Conservation (phyloP, 2,329 filamentous ascomycete species). For the Penicillium sclerotigenum region DNA sequence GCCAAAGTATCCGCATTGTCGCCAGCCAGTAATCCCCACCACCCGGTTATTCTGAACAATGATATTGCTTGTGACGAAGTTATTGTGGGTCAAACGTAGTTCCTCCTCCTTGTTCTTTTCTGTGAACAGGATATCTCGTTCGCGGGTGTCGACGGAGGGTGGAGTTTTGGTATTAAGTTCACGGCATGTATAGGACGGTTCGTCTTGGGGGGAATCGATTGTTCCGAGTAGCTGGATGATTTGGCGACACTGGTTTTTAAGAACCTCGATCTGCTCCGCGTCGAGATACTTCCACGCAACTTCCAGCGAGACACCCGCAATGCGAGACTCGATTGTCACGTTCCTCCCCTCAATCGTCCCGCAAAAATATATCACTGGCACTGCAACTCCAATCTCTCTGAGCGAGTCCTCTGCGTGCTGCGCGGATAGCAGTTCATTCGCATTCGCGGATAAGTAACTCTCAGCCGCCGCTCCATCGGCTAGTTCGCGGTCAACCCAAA, state of each 20-base stretch:
- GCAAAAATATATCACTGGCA: constrained; percentile 39
- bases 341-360: constrained; percentile 40
- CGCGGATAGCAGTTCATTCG: constrained; percentile 38
- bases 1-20: constrained; percentile 41
- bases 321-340: constrained; percentile 40
- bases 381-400: constrained; percentile 30
- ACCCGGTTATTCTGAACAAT: constrained; percentile 38
- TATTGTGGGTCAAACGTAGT: constrained; percentile 37
- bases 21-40: constrained; percentile 41
- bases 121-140: constrained; percentile 35
- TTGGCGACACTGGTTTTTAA: constrained; percentile 39
- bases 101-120: constrained; percentile 26
- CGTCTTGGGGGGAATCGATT: constrained; percentile 25
- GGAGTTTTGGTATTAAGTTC: constrained; percentile 31
- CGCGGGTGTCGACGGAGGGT: constrained; percentile 23
- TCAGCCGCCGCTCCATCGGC: constrained; percentile 28
- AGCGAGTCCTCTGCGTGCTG: constrained; percentile 35
- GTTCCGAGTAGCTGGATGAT: constrained; percentile 30
- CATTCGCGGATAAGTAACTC: constrained; percentile 34
- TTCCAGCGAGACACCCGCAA: constrained; percentile 41
- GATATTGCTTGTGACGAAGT: constrained; percentile 38
- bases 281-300: constrained; percentile 39
- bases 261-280: constrained; percentile 29
- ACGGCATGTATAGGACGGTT: constrained; percentile 36
- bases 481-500: constrained; percentile 35